A percentile compares a stretch with the other conserved stretches of the same genome.
These are phyloP conservation scores for Amanita rubescens DNA, from an alignment of 768 basidiomycete genomes.

Conservation along the genomic window DNA sequence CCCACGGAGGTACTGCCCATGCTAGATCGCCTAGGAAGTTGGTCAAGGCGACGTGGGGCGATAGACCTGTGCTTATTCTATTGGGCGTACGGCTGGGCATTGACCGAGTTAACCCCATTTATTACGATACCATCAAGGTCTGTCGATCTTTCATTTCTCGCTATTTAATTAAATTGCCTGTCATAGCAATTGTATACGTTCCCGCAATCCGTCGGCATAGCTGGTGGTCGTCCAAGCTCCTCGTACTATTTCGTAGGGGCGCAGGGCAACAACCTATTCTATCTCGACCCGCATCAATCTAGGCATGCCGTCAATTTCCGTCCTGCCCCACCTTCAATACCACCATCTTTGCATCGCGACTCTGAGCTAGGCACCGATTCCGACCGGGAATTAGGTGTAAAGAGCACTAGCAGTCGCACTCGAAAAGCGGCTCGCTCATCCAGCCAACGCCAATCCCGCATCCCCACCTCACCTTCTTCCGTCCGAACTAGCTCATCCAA, in stretches of 20 bases:
- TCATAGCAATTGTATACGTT: constrained; percentile 78
- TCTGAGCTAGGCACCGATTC: constrained; percentile 11
- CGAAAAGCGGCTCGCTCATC: not conserved
- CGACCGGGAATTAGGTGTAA: constrained; percentile 13
- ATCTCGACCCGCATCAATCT: constrained; percentile 75
- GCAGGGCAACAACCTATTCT: constrained; percentile 82
- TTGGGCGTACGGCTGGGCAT: constrained; percentile 83
- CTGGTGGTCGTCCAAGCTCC: constrained; percentile 92
- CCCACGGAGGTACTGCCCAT: constrained; percentile 29
- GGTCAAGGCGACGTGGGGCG: constrained; percentile 56
- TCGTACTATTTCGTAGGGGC: constrained; percentile 97
- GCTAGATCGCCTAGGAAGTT: constrained; percentile 23
- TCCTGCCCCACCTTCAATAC: constrained; percentile 18
- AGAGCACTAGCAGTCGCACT: not conserved
- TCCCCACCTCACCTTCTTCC: constrained; percentile 46
- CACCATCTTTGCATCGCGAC: not conserved
- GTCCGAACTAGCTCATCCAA: constrained; percentile 43
- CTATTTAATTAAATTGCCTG: not conserved
- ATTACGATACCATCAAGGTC: constrained; percentile 70
- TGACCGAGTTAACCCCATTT: constrained; percentile 92
- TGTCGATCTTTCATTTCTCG: not conserved
- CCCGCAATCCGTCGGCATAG: constrained; percentile 94
- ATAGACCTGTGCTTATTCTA: constrained; percentile 76
- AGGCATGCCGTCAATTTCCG: constrained; percentile 71
- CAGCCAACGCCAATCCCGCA: constrained; percentile 13